These are phyloP conservation scores for Saturnispora dispora DNA, from an alignment of 805 yeast genomes.

Conservation along the genomic window DNA sequence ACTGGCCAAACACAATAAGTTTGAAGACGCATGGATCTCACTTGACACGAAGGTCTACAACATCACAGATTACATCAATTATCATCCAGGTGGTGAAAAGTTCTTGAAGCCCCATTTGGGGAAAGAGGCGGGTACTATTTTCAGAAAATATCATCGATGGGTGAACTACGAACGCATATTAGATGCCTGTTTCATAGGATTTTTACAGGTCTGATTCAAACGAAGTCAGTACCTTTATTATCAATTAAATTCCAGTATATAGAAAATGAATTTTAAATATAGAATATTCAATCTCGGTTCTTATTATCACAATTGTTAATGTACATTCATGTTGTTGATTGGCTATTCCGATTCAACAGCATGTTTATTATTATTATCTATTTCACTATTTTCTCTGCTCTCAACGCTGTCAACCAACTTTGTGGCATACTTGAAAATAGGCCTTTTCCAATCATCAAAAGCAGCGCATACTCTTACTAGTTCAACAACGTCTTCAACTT, in stretches of 20 bases:
- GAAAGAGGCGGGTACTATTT: slow-evolving; percentile 66
- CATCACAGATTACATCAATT: slow-evolving; percentile 71
- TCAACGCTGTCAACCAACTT: slow-evolving; percentile 11
- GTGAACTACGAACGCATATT: slow-evolving; percentile 79
- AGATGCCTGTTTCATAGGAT: slow-evolving; percentile 70
- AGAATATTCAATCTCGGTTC: neutral
- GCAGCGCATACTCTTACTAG: slow-evolving; percentile 22
- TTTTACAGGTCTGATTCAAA: slow-evolving; percentile 18
- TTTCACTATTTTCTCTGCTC: slow-evolving; percentile 4
- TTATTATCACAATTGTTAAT: neutral
- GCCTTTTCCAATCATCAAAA: slow-evolving; percentile 18
- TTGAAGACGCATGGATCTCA: slow-evolving; percentile 80
- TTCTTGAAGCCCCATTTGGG: slow-evolving; percentile 78
- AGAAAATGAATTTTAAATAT: neutral
- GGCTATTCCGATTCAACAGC: neutral
- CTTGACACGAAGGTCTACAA: slow-evolving; percentile 77
- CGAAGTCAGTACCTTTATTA: neutral
- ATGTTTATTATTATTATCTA: neutral
- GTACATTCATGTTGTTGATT: neutral
- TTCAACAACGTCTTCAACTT: slow-evolving; percentile 15
- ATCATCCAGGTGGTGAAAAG: slow-evolving; percentile 89
- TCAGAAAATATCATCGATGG: slow-evolving; percentile 61
- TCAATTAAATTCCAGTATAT: neutral
- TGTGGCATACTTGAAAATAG: slow-evolving; percentile 18
- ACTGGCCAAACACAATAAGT: slow-evolving; percentile 38